Base-by-base conservation (phyloP, 441 rosid species). In the Pelargonium australe region DNA sequence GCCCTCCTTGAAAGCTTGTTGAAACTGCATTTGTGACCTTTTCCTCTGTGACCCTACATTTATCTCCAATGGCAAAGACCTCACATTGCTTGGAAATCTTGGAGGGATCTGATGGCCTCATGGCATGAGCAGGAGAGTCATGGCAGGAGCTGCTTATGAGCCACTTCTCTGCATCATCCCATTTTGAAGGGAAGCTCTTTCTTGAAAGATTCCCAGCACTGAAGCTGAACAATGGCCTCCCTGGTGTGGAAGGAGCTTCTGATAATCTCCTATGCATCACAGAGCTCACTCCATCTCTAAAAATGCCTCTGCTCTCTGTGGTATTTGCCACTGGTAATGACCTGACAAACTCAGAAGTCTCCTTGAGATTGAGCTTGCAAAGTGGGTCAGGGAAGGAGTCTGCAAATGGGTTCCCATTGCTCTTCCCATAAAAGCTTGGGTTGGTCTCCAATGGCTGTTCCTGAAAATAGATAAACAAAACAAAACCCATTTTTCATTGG, bases 141-240 rank as follows among this genome's bases (percentile, higher is more conserved):
- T 77, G 34, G 34, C 34, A 28, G 34, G 34, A 28, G 34, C 37
- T 82, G 73, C 78, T 77, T 6, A 77, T 83, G 47, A 91, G 77
- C 98, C 98, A 94, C 77, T 94, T 94, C 81, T 91, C 93, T 5
- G 97, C 97, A 77, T 94, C 89, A 53, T 83, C 89, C 98, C 98
- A 93, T 75, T 93, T 93, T 16, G 98, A 93, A 78, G 97, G 98
- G 83, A 89, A 91, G 73, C 91, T 78, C 34, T 28, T 28, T 28
- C 34, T 28, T 28, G 34, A 28, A 28, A 28, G 34, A 28, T 28
- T 28, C 34, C 34, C 34, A 64, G 68, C 76, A 41, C 85, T 86
- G 83, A 89, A 91, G 73, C 91, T 78, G 75, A 91, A 89, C 65
- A 89, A 76, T 31, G 95, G 95, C 79, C 97, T 84, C 1, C 96